phyloP scores from a whole-genome alignment of 495 filamentous ascomycete genomes.

The Trichocladium uniseriatum region DNA sequence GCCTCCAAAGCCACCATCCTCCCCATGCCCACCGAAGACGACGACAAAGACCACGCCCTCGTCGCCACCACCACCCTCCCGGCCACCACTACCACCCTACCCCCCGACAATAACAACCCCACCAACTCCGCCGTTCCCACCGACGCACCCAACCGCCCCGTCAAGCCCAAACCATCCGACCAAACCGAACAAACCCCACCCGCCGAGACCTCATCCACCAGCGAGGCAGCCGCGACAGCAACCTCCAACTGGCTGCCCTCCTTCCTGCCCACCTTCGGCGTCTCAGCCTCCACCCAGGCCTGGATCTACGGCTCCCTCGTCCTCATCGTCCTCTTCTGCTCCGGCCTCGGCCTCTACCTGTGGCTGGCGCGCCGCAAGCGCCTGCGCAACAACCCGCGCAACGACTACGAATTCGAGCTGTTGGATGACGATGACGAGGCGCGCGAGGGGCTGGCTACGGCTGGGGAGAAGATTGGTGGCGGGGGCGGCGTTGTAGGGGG shows the following conservation, averaged over 20 bases:
- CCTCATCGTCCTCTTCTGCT: slow-evolving; percentile 79
- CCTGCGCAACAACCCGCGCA: slow-evolving; percentile 60
- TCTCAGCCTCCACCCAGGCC: slow-evolving; percentile 76
- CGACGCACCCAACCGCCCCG: slow-evolving; percentile 72
- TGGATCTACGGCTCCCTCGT: slow-evolving; percentile 89
- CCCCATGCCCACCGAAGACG: slow-evolving; percentile 75
- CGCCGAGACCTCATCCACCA: slow-evolving; percentile 19
- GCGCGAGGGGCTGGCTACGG: not conserved
- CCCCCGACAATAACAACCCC: slow-evolving; percentile 22
- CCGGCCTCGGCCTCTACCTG: slow-evolving; percentile 68
- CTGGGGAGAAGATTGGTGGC: not conserved
- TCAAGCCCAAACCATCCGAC: too few relatives aligned
- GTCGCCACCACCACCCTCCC: slow-evolving; percentile 35
- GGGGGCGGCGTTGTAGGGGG: not conserved
- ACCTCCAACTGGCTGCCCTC: slow-evolving; percentile 62
- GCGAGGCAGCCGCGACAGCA: slow-evolving; percentile 24
- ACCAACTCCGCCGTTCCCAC: slow-evolving; percentile 43
- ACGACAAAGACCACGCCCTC: slow-evolving; percentile 68
- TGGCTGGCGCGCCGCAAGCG: slow-evolving; percentile 68
- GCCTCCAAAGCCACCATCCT: slow-evolving; percentile 56
- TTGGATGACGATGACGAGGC: slow-evolving; percentile 72
- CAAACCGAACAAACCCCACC: slow-evolving; percentile 30
- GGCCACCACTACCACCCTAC: slow-evolving; percentile 32
- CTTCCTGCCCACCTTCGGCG: slow-evolving; percentile 92
- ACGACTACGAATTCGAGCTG: slow-evolving; percentile 92